Base-by-base conservation (phyloP, 148 eudicot genomes). In the Nepenthes mirabilis region DNA sequence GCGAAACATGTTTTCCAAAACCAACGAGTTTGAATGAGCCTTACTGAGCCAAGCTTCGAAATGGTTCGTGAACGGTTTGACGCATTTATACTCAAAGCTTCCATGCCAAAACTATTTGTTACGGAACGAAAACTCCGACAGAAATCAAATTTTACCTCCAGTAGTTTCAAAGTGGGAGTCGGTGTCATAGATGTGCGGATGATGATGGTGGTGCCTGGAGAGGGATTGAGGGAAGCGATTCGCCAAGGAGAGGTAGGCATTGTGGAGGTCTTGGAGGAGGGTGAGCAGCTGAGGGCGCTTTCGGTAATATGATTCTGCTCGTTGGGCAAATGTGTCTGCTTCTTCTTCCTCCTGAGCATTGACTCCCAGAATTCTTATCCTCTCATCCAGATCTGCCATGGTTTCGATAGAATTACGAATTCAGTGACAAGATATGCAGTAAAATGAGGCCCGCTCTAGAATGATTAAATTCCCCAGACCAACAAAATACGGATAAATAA, bases 271-370 rank as follows among this genome's bases (percentile, higher is more conserved):
- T 53, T 77, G 66, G 36, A 87, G 81, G 34, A 87, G 70, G 2
- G 79, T 62, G 1, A 81, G 58, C 11, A 87, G 72, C 68, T 83
- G 79, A 50, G 95, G 95, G 52, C 89, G 81, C 61, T 74, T 69
- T 37, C 66, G 77, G 70, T 83, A 87, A 58, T 87, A 87, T 14
- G 72, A 64, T 43, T 87, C 83, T 1, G 95, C 89, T 14, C 89
- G 78, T 66, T 76, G 77, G 1, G 84, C 85, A 62, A 87, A 87
- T 37, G 77, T 77, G 47, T 63, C 66, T 35, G 56, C 61, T 23
- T 68, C 48, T 65, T 76, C 72, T 7, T 48, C 56, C 47, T 72
- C 64, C 43, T 63, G n/a, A n/a, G 59, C 57, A 55, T 71, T 74
- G 9, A 58, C 47, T 2, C 65, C 68, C 61, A 87, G 7, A 47